A percentile compares a stretch with the other conserved stretches of the same genome.
phyloP scores from a whole-genome alignment of 495 filamentous ascomycete species.

The Penicillium cataractarum region DNA sequence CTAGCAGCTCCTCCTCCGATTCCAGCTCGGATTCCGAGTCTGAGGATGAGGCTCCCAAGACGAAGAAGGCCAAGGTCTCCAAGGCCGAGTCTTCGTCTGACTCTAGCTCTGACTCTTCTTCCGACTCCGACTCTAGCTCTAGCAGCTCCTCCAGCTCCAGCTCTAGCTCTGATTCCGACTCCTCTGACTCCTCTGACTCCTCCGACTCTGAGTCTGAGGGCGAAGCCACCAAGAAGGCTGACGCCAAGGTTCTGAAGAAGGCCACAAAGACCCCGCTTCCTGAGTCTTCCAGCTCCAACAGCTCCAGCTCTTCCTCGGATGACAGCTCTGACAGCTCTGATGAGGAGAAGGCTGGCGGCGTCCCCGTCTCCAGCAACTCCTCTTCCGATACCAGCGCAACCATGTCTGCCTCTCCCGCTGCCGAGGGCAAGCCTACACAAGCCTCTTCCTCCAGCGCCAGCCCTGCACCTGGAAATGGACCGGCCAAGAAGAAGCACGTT shows the following conservation, averaged over 20 bases:
- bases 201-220: conserved; percentile 44
- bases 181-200: conserved; percentile 43
- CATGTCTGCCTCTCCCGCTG: conserved; percentile 38
- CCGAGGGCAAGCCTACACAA: conserved; percentile 28
- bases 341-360: conserved; percentile 27
- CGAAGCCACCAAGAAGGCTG: conserved; percentile 31
- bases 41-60: conserved; percentile 43
- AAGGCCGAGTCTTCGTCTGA: conserved; percentile 33
- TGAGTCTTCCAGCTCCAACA: conserved; percentile 39
- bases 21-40: conserved; percentile 51
- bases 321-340: conserved; percentile 29
- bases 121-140: conserved; percentile 26
- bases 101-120: conserved; percentile 25
- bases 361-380: conserved; percentile 18
- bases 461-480: conserved; percentile 48
- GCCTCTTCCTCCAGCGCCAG: conserved; percentile 45
- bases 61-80: conserved; percentile 44
- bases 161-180: conserved; percentile 37
- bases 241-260: conserved; percentile 47
- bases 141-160: conserved; percentile 7
- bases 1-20: conserved; percentile 52
- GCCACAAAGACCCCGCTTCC: conserved; percentile 59
- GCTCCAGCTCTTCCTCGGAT: conserved; percentile 31
- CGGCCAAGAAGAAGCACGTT: conserved; percentile 54
- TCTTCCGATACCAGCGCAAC: conserved; percentile 39